Base-by-base conservation (phyloP, 768 basidiomycete genomes). In the Naematelia aurantialba region DNA sequence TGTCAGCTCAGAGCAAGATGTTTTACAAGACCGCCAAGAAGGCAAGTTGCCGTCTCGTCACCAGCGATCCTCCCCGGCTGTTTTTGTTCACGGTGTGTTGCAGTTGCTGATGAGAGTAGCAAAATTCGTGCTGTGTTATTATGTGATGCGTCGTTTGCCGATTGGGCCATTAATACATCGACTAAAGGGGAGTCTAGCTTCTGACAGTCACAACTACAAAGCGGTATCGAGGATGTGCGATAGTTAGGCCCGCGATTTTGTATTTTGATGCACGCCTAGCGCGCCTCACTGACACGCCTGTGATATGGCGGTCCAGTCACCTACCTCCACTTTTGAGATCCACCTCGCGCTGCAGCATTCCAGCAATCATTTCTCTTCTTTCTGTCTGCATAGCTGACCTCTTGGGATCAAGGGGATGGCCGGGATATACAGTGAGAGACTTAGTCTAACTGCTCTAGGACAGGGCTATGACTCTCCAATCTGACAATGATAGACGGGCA, bases 1-100 rank as follows among this genome's bases (percentile, higher is more conserved):
- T 97, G 56, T 90, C 91, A 39, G 80, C 84, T 14, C 90, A 92
- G 79, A 90, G 85, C 79, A 97, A 97, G 85, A 89, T 90, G 87
- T 99, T 99, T 76, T 98, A 97, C 82, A 96, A 97, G 87, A 96
- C 93, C 5, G 91, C 94, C 1, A 98, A 97, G 88, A 94, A 93
- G 88, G 93, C 91, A 56, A 52, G 83, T 70, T 2, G 11, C 19
- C 51, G 27, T 19, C 19, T 10, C 19, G 12, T 11, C 24, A 17
- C 5, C 3, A 25, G 39, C 17, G 1, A 39, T 39, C 17, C 34
- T 39, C 34, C 34, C 34, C 34, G 8, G 8, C 34, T 39, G 17
- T n/a, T n/a, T n/a, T 17, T 39, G 34, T 17, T 8, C 17, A 39
- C 34, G 17, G 17, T 39, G 34, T 39, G 17, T 39, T 10, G 2